A percentile compares a stretch with the other conserved stretches of the same genome.
phyloP scores from a whole-genome alignment of 768 basidiomycete genomes.

The Filobasidium floriforme region DNA sequence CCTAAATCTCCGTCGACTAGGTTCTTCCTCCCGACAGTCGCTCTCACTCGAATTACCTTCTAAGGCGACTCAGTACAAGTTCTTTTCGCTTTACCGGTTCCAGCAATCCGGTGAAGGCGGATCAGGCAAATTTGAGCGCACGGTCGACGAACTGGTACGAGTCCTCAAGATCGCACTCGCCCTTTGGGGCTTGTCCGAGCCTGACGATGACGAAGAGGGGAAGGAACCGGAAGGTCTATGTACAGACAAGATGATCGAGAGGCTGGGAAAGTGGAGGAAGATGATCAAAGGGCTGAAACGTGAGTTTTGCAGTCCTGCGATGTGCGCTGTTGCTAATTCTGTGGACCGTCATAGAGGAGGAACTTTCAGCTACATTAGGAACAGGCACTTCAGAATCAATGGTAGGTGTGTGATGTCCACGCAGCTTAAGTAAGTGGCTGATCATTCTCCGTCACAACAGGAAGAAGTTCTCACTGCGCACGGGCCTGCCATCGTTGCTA shows the following conservation, averaged over 20 bases:
- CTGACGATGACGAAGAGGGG: neutral
- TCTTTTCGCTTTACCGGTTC: slow-evolving; percentile 16
- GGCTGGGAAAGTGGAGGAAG: slow-evolving; percentile 6
- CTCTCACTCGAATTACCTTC: neutral
- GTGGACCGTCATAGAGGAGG: neutral
- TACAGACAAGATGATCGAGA: neutral
- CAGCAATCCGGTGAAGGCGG: neutral
- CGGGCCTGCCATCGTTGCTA: slow-evolving; percentile 19
- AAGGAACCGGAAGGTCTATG: neutral
- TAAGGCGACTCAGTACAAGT: slow-evolving; percentile 18
- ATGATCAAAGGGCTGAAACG: neutral
- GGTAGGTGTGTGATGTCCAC: too few species aligned
- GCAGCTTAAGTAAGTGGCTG: too few species aligned
- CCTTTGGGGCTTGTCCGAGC: neutral
- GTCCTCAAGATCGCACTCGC: neutral
- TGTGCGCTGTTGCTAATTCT: neutral
- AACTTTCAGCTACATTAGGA: neutral
- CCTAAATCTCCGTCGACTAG: slow-evolving; percentile 4
- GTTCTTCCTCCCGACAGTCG: neutral
- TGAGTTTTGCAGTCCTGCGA: neutral
- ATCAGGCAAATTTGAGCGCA: neutral
- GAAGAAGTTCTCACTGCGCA: slow-evolving; percentile 15
- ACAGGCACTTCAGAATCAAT: neutral
- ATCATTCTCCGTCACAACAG: neutral
- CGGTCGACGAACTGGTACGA: neutral